Base-by-base conservation (phyloP, 2,329 filamentous ascomycete genomes). In the Fusarium pseudocircinatum region DNA sequence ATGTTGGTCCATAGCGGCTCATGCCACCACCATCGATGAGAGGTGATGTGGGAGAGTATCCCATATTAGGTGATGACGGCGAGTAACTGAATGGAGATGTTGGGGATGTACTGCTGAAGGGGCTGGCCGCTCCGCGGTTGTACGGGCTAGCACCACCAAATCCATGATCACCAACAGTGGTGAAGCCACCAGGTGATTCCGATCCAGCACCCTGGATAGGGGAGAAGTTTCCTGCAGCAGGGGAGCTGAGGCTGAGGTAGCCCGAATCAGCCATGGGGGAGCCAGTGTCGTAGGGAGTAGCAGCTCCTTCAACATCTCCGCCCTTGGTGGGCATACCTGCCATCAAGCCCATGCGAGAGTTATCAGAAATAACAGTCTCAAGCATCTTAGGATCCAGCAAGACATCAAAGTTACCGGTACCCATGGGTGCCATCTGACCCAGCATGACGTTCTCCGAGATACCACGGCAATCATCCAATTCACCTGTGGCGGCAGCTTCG, bases 361-460 rank as follows among this genome's bases (percentile, higher is more conserved):
- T 97, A 83, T 97, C 95, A 56, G 94, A 95, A 67, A 97, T 95
- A 79, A 97, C 94, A 24, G 95, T 97, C 82, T 97, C 94, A 47
- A 98, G 90, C 94, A 99, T 97, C 83, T 93, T 93, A 74, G 95
- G 95, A 81, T 99, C 97, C 75, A 99, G 88, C 76, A 95, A 91
- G 60, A 98, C 91, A 74, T 99, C 95, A 78, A 99, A 96, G 83
- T 97, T 95, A 73, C 96, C 96, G 65, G 97, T 99, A 71, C 96
- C 96, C 88, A 97, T 96, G 36, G 97, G 96, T 10, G 97, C 96
- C 84, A 98, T 90, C 85, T 99, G 96, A 71, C 96, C 96, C 71
- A 99, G 90, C 90, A 99, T 99, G 81, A 99, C 92, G 85, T 99
- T 99, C 85, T 99, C 96, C 22, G 96, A 98, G 57, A 99, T 96